Conservation (phyloP, 192 early-diverging fungal species). For the Bifiguratus adelaidae region DNA sequence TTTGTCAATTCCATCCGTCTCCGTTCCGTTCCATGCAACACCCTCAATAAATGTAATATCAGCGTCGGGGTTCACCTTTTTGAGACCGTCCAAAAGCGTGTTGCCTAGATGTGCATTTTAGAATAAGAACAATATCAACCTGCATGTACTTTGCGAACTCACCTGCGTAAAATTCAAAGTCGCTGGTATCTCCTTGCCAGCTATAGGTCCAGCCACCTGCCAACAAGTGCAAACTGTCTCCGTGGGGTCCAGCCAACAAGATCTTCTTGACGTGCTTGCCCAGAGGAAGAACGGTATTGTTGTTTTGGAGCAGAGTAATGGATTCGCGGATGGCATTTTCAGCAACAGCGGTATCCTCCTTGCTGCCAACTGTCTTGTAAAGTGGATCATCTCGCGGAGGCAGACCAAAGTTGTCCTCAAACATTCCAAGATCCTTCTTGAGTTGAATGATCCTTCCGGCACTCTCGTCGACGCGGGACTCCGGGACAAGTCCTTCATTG, state of each 20-base stretch:
- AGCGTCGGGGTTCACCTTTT: slow-evolving; percentile 12
- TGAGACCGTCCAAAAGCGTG: slow-evolving; percentile 18
- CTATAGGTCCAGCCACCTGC: slow-evolving; percentile 46
- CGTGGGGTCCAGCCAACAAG: slow-evolving; percentile 15
- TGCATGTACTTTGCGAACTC: slow-evolving; percentile 6
- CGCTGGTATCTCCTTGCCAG: slow-evolving; percentile 38
- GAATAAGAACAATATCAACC: neutral
- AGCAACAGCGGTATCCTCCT: slow-evolving; percentile 29
- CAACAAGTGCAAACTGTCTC: slow-evolving; percentile 33
- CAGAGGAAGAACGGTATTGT: slow-evolving; percentile 24
- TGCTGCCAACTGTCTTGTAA: slow-evolving; percentile 26
- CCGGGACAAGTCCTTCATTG: slow-evolving; percentile 14
- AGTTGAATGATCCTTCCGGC: slow-evolving; percentile 45
- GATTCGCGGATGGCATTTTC: slow-evolving; percentile 33
- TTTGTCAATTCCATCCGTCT: neutral
- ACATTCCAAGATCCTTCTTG: slow-evolving; percentile 55
- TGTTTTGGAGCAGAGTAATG: slow-evolving; percentile 38
- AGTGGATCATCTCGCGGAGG: no score
- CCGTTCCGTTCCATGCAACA: slow-evolving; percentile 33
- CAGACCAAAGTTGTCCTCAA: slow-evolving; percentile 26
- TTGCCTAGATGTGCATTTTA: slow-evolving; percentile 15
- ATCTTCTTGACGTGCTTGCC: slow-evolving; percentile 4
- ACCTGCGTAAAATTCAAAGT: slow-evolving; percentile 23
- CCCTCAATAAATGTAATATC: slow-evolving; percentile 19
- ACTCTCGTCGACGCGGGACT: slow-evolving; percentile 30